Base-by-base conservation (phyloP, 139 green algal genomes). In the Medakamo hakoo region DNA sequence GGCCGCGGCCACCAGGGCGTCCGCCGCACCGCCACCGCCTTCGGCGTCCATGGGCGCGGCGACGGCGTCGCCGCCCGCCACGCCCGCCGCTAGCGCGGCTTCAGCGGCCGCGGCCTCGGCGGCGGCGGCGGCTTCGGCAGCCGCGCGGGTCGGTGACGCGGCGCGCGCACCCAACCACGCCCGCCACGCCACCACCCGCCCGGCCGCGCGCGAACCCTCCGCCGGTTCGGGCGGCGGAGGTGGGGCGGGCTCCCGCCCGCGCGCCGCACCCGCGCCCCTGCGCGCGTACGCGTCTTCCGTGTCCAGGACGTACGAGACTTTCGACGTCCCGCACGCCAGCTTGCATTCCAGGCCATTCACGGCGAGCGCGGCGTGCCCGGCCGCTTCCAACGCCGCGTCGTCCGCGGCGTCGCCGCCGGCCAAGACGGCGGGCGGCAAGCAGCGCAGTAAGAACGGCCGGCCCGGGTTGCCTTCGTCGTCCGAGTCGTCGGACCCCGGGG, bases 271-370 rank as follows among this genome's bases (percentile, higher is more conserved):
- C n/a, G n/a, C n/a, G n/a, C n/a, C n/a, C n/a, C n/a, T n/a, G n/a
- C n/a, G n/a, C n/a, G n/a, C n/a, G n/a, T 27, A 27, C 55, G 55
- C 55, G 68, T 97, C 91, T 74, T 96, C 88, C 0, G 91, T 97
- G 74, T 95, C 90, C 31, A 97, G 68, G 57, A 96, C 90, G 69
- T 97, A 97, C 0, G 86, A 93, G 62, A 90, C 80, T 74, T 87
- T 59, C 18, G n/a, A 28, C 23, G 55, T 59, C 18, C 5, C 23
- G 30, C 30, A 64, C 49, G 62, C 60, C 27, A 73, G 59, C 58
- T 97, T 97, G 88, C 90, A 96, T 79, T 97, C 91, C 27, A 97
- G 83, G 1, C 91, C 87, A 58, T 97, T 97, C 22, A 71, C 58
- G 23, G 86, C 63, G 27, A 73, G 26, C 49, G 76, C 65, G 67